Evolutionary conservation across 2,329 filamentous ascomycete genomes (phyloP).

Genomic region (Phyllosticta ampelicida): DNA sequence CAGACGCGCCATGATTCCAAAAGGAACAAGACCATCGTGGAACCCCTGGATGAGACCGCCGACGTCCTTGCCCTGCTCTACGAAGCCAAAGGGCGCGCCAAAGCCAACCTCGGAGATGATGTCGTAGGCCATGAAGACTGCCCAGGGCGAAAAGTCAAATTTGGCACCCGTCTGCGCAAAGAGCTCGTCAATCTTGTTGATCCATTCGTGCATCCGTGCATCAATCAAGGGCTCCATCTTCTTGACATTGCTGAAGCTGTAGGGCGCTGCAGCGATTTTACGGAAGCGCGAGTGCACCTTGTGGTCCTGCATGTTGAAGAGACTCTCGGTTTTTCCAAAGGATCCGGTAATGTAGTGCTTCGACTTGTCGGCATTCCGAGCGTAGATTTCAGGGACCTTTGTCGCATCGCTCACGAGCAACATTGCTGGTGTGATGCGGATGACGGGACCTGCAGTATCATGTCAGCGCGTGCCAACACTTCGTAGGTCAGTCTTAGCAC

Average conservation of each 20-base stretch:
- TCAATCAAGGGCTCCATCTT: constrained; percentile 50
- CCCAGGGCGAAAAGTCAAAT: constrained; percentile 48
- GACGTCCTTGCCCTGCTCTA: constrained; percentile 42
- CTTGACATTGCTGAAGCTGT: constrained; percentile 46
- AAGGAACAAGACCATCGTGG: constrained; percentile 41
- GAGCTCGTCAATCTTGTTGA: constrained; percentile 33
- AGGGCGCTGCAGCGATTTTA: constrained; percentile 45
- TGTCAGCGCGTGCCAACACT: neutral
- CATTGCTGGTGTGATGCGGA: constrained; percentile 44
- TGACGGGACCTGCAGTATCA: constrained; percentile 36
- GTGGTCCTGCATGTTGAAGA: constrained; percentile 49
- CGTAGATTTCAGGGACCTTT: constrained; percentile 47
- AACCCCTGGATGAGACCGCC: constrained; percentile 45
- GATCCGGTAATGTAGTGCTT: constrained; percentile 49
- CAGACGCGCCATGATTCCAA: constrained; percentile 42
- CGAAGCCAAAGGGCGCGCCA: constrained; percentile 46
- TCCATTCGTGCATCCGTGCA: constrained; percentile 40
- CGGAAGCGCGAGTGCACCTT: constrained; percentile 41
- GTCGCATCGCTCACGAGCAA: constrained; percentile 43
- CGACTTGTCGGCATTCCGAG: constrained; percentile 45
- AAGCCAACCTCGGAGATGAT: constrained; percentile 48
- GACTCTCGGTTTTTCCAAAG: constrained; percentile 44
- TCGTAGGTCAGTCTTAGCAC: constrained; percentile 19
- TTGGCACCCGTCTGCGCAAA: constrained; percentile 36
- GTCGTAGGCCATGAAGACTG: constrained; percentile 47